phyloP scores from a whole-genome alignment of 176 grass and related monocot genomes.

The Otatea glauca region DNA sequence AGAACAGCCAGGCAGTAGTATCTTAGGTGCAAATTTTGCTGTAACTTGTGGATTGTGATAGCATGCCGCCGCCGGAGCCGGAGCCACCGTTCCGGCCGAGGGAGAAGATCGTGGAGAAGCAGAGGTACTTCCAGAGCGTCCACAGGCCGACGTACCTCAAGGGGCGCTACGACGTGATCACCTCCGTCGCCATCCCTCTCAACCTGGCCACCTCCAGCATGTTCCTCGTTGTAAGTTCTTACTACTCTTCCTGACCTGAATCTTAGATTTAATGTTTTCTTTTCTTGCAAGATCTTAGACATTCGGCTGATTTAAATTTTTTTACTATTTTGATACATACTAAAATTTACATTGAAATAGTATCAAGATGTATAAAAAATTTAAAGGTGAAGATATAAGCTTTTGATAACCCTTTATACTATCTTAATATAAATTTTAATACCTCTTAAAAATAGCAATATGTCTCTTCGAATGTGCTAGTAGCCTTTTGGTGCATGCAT shows the following conservation, averaged over 20 bases:
- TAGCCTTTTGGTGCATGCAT: background rate
- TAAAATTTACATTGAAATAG: too few relatives aligned
- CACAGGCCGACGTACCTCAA: conserved; percentile 70
- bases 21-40: background rate
- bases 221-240: conserved; percentile 57
- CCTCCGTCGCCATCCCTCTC: conserved; percentile 78
- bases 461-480: background rate
- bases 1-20: too few relatives aligned
- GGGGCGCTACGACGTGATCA: conserved; percentile 66
- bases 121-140: conserved; percentile 71
- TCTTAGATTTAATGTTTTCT: background rate
- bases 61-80: conserved; percentile 31
- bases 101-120: conserved; percentile 69
- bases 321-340: too few relatives aligned
- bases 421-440: too few relatives aligned
- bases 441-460: too few relatives aligned
- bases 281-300: background rate
- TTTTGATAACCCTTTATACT: too few relatives aligned
- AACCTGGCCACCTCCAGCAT: conserved; percentile 64
- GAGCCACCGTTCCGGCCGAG: conserved; percentile 67
- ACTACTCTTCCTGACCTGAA: background rate
- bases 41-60: background rate
- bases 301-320: background rate
- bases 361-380: too few relatives aligned
- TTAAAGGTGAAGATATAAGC: too few relatives aligned